Evolutionary conservation across 345 rosid species (phyloP).

Genomic region (Bruguiera sexangula): DNA sequence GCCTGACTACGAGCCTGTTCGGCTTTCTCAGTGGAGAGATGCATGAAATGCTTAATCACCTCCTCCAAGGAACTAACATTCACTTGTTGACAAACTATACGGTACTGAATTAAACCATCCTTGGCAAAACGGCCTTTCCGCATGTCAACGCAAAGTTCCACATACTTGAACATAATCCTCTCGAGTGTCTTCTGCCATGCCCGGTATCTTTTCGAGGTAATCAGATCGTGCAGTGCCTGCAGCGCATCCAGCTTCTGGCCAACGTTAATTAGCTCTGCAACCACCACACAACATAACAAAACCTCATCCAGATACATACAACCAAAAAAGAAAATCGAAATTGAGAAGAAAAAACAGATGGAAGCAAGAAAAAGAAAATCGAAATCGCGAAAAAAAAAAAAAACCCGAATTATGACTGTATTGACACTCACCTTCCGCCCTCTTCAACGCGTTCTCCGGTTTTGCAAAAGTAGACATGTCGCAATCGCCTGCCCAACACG

Average conservation of each 20-base stretch:
- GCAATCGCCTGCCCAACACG: not conserved
- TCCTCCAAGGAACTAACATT: constrained; percentile 95
- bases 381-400: not conserved
- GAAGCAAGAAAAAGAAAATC: not conserved
- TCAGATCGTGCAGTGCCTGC: constrained; percentile 84
- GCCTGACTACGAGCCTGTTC: constrained; percentile 96
- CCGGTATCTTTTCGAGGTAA: constrained; percentile 85
- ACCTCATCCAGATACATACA: not conserved
- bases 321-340: not conserved
- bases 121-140: constrained; percentile 88
- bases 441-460: constrained; percentile 15
- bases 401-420: not conserved
- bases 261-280: constrained; percentile 85
- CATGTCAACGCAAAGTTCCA: constrained; percentile 96
- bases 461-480: constrained; percentile 11
- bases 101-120: constrained; percentile 94
- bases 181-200: constrained; percentile 96
- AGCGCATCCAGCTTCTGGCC: constrained; percentile 98
- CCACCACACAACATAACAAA: not conserved
- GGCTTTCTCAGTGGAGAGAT: constrained; percentile 93
- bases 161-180: constrained; percentile 89
- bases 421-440: constrained; percentile 12
- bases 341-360: not conserved
- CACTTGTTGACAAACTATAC: constrained; percentile 94
- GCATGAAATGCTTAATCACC: constrained; percentile 95